Conservation (phyloP, 169 alveolate species). For the Theileria equi region DNA sequence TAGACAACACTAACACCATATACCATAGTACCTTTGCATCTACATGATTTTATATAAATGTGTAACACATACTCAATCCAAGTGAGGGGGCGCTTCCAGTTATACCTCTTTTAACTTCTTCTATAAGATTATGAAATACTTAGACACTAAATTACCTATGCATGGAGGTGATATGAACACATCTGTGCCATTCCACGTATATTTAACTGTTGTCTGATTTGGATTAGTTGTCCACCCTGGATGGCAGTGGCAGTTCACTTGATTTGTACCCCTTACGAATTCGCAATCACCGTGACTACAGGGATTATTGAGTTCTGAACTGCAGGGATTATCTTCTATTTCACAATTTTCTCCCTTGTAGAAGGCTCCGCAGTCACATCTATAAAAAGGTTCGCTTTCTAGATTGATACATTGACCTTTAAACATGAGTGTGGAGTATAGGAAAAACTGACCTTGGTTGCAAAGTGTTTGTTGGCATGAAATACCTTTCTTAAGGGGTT, state of each 20-base stretch:
- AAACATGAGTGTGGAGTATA: background rate
- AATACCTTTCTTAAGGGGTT: slow-evolving; percentile 27
- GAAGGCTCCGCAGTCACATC: slow-evolving; percentile 76
- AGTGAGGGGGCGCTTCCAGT: slow-evolving; percentile 59
- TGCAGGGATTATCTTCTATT: slow-evolving; percentile 76
- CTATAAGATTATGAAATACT: background rate
- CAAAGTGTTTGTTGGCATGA: slow-evolving; percentile 56
- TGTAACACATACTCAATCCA: slow-evolving; percentile 35
- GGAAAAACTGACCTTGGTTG: slow-evolving; percentile 49
- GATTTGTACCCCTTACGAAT: slow-evolving; percentile 67
- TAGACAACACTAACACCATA: slow-evolving; percentile 23
- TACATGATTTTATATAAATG: background rate
- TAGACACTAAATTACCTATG: slow-evolving; percentile 10
- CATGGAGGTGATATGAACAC: slow-evolving; percentile 74
- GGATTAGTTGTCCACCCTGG: slow-evolving; percentile 73
- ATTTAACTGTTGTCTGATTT: slow-evolving; percentile 54
- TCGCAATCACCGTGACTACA: slow-evolving; percentile 71
- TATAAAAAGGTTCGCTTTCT: slow-evolving; percentile 60
- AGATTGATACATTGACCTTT: slow-evolving; percentile 65
- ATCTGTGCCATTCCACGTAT: slow-evolving; percentile 70
- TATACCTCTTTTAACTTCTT: slow-evolving; percentile 44
- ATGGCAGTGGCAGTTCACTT: slow-evolving; percentile 72
- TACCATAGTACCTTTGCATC: slow-evolving; percentile 50
- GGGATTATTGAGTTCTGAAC: slow-evolving; percentile 68
- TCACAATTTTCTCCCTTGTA: slow-evolving; percentile 74